phyloP scores from a whole-genome alignment of 228 moss, liverwort and hornwort species.

The Sphagnum magellanicum region DNA sequence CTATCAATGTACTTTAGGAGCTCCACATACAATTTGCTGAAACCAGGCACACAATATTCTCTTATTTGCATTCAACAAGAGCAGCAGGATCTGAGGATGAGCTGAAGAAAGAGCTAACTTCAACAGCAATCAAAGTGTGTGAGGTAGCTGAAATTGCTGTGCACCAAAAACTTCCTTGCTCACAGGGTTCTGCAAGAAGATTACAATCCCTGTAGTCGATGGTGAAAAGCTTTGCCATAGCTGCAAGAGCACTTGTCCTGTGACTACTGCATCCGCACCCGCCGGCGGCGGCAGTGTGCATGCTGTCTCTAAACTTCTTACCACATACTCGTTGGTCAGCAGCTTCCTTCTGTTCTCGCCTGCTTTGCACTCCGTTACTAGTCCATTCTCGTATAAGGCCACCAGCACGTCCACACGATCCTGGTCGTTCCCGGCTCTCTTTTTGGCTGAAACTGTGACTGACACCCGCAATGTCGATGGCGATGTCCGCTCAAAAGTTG shows the following conservation, averaged over 20 bases:
- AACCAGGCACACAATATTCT: neutral
- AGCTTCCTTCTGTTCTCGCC: slow-evolving; percentile 80
- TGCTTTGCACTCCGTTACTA: slow-evolving; percentile 71
- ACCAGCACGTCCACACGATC: slow-evolving; percentile 79
- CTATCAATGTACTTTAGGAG: neutral
- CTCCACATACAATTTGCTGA: neutral
- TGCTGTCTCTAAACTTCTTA: neutral
- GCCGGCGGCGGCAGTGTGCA: neutral
- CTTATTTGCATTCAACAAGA: neutral
- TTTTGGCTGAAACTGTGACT: slow-evolving; percentile 44
- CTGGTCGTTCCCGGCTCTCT: slow-evolving; percentile 48
- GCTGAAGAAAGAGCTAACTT: too few species aligned
- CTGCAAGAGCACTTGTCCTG: neutral
- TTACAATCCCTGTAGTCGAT: neutral
- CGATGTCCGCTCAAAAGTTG: slow-evolving; percentile 52
- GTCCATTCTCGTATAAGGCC: slow-evolving; percentile 77
- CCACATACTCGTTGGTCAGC: neutral
- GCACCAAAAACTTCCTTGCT: neutral
- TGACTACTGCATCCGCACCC: neutral
- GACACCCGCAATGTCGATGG: slow-evolving; percentile 51
- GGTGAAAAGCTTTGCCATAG: too few species aligned
- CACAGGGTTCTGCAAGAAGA: neutral
- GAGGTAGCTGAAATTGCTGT: neutral
- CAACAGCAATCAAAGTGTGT: neutral
- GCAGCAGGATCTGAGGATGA: neutral